phyloP scores from a whole-genome alignment of 1,284 basidiomycete species.

The Entoloma clypeatum region DNA sequence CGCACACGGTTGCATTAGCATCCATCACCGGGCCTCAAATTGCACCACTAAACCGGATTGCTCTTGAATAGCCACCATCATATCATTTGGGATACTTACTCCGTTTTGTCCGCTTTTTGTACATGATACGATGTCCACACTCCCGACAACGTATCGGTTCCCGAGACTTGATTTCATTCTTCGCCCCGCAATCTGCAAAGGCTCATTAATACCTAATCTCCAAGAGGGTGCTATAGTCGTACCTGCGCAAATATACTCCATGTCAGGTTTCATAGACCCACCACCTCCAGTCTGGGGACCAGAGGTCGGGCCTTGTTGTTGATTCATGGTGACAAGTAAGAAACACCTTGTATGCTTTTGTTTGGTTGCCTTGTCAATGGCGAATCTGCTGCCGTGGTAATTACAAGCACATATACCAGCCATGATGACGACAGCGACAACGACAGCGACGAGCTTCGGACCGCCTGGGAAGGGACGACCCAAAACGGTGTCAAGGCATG shows the following conservation, averaged over 20 bases:
- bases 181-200: slow-evolving; percentile 82
- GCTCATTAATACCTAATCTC: slow-evolving; percentile 7
- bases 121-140: slow-evolving; percentile 98
- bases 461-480: too few relatives aligned
- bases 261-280: slow-evolving; percentile 44
- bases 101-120: slow-evolving; percentile 94
- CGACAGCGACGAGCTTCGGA: too few relatives aligned
- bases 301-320: slow-evolving; percentile 33
- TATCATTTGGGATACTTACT: slow-evolving; percentile 58
- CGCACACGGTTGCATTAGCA: too few relatives aligned
- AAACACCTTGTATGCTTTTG: slow-evolving; percentile 19
- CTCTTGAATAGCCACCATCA: slow-evolving; percentile 7
- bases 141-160: slow-evolving; percentile 97
- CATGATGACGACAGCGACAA: too few relatives aligned
- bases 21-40: slow-evolving; percentile 73
- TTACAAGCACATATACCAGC: too few relatives aligned
- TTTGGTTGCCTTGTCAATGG: slow-evolving; percentile 15
- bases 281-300: slow-evolving; percentile 18
- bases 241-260: slow-evolving; percentile 96
- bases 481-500: too few relatives aligned
- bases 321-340: slow-evolving; percentile 38
- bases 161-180: slow-evolving; percentile 89
- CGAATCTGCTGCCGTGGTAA: too few relatives aligned
- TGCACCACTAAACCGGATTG: slow-evolving; percentile 64
- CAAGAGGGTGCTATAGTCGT: slow-evolving; percentile 24